Conservation (phyloP, 1,284 basidiomycete genomes). For the Rhodotorula sp. region DNA sequence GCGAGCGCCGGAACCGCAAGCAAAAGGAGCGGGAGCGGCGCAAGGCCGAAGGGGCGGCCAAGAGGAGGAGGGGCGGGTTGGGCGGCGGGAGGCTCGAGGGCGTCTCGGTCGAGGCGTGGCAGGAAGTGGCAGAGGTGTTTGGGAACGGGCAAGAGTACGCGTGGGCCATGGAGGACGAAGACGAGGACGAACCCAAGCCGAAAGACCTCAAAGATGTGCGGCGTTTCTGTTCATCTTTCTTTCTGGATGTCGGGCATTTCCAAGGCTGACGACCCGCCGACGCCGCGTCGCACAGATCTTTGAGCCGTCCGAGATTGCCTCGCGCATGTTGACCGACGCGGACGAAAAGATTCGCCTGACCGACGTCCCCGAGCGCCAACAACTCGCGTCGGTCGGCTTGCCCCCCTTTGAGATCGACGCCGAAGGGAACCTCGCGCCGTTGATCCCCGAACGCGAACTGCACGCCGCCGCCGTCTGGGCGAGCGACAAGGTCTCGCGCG, state of each 20-base stretch:
- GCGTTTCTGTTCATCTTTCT: neutral
- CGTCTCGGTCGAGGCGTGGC: constrained; percentile 72
- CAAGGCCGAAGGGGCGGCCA: constrained; percentile 54
- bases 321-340: constrained; percentile 86
- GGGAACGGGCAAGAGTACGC: constrained; percentile 96
- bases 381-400: constrained; percentile 82
- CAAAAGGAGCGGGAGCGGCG: constrained; percentile 45
- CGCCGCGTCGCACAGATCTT: constrained; percentile 71
- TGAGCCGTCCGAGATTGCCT: constrained; percentile 94
- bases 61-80: constrained; percentile 73
- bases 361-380: constrained; percentile 96
- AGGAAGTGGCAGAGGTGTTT: constrained; percentile 95
- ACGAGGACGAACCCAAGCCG: constrained; percentile 62
- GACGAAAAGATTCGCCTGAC: constrained; percentile 87
- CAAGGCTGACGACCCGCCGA: neutral
- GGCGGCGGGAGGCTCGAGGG: constrained; percentile 54
- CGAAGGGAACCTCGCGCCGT: constrained; percentile 58
- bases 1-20: constrained; percentile 17
- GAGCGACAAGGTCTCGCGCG: constrained; percentile 62
- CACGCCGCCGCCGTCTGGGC: constrained; percentile 27
- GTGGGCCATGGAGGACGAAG: constrained; percentile 83
- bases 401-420: constrained; percentile 63
- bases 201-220: constrained; percentile 83
- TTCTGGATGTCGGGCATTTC: no score
- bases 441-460: constrained; percentile 22